phyloP scores from a whole-genome alignment of 1,284 basidiomycete genomes.

The Chondrostereum purpureum region DNA sequence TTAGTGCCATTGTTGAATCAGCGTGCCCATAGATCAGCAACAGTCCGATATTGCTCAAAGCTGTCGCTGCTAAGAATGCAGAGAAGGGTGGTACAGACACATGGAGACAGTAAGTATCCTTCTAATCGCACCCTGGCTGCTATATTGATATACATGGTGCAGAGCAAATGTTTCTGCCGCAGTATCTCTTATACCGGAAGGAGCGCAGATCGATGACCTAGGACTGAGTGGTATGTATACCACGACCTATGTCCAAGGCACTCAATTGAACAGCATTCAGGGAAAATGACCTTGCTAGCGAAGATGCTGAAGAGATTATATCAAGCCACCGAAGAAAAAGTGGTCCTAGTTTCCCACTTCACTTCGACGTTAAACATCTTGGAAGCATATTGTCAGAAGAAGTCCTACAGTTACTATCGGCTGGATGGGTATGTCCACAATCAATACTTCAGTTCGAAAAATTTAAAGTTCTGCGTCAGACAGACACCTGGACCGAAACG shows the following conservation, averaged over 20 bases:
- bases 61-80: constrained; percentile 57
- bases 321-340: constrained; percentile 80
- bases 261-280: constrained; percentile 29
- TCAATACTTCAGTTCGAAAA: constrained; percentile 7
- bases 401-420: constrained; percentile 74
- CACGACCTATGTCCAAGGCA: background rate
- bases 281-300: constrained; percentile 77
- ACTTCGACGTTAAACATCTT: constrained; percentile 90
- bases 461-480: constrained; percentile 32
- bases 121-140: too few species aligned
- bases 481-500: constrained; percentile 76
- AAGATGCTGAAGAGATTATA: constrained; percentile 64
- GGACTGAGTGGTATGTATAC: constrained; percentile 62
- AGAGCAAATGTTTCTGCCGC: constrained; percentile 51
- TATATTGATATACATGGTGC: too few species aligned
- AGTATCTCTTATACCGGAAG: constrained; percentile 58
- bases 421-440: constrained; percentile 71
- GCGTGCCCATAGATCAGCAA: constrained; percentile 66
- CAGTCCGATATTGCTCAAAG: constrained; percentile 82
- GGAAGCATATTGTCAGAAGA: constrained; percentile 77
- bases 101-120: constrained; percentile 37
- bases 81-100: constrained; percentile 29
- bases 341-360: constrained; percentile 89
- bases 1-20: background rate
- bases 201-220: constrained; percentile 61